Conservation (phyloP, 1,284 basidiomycete species). For the Phylloboletellus chloephorus region DNA sequence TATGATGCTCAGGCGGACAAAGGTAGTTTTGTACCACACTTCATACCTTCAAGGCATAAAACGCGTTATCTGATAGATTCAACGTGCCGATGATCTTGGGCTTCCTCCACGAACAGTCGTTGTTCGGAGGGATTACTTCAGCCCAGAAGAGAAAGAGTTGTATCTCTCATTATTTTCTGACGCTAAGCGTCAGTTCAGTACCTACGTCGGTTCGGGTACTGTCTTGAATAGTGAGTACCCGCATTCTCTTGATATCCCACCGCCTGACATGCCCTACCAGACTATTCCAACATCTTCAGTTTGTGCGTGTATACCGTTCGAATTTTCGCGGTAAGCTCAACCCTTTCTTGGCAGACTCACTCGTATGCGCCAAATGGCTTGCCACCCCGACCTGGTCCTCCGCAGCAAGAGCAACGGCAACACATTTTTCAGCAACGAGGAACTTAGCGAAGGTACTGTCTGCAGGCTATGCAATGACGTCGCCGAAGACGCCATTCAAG, state of each 20-base stretch:
- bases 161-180: slow-evolving; percentile 92
- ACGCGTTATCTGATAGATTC: slow-evolving; percentile 62
- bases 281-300: slow-evolving; percentile 94
- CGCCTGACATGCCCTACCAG: slow-evolving; percentile 37
- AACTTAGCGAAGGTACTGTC: slow-evolving; percentile 67
- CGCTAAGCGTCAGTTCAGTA: slow-evolving; percentile 88
- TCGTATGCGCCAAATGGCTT: slow-evolving; percentile 94
- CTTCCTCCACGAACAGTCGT: slow-evolving; percentile 92
- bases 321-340: slow-evolving; percentile 3
- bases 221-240: slow-evolving; percentile 77
- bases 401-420: slow-evolving; percentile 76
- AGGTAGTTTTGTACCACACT: slow-evolving; percentile 40
- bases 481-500: slow-evolving; percentile 94
- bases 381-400: slow-evolving; percentile 92
- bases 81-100: slow-evolving; percentile 95
- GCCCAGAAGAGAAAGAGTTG: slow-evolving; percentile 93
- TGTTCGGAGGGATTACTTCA: slow-evolving; percentile 90
- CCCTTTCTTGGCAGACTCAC: slow-evolving; percentile 47
- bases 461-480: slow-evolving; percentile 97
- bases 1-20: slow-evolving; percentile 93
- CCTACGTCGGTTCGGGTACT: slow-evolving; percentile 88
- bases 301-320: slow-evolving; percentile 42
- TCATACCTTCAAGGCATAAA: background rate
- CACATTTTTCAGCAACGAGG: slow-evolving; percentile 50
- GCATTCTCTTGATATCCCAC: background rate